Conservation (phyloP, 2,329 filamentous ascomycete species). For the Raffaelea albimanens region DNA sequence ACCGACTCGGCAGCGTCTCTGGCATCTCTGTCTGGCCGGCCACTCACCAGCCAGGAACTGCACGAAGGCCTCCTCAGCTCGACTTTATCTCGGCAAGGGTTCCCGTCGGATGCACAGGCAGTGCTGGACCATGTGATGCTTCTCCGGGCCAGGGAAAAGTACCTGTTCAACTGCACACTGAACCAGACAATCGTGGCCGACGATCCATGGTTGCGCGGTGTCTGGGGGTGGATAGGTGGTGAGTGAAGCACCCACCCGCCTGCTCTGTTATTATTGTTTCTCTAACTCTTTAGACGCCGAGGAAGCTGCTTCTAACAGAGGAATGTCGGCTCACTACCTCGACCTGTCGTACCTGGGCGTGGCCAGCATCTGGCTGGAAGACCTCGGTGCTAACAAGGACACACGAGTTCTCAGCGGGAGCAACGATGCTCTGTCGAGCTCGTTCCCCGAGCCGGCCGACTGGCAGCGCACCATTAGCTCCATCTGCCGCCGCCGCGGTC, state of each 20-base stretch:
- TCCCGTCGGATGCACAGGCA: conserved; percentile 41
- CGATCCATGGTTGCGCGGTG: conserved; percentile 63
- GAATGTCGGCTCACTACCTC: conserved; percentile 59
- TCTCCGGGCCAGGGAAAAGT: conserved; percentile 50
- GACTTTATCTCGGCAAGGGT: conserved; percentile 32
- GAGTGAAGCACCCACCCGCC: conserved; percentile 20
- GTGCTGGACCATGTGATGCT: conserved; percentile 50
- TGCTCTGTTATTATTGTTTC: too few relatives aligned
- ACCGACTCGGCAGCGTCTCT: conserved; percentile 12
- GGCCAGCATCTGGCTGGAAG: conserved; percentile 60
- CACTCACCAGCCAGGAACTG: conserved; percentile 33
- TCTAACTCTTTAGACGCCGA: too few relatives aligned
- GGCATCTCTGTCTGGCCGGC: conserved; percentile 8
- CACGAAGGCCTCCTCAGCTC: conserved; percentile 45
- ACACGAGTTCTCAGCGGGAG: conserved; percentile 9
- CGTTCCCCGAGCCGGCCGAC: conserved; percentile 36
- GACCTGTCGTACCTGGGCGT: conserved; percentile 73
- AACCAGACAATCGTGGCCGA: conserved; percentile 62
- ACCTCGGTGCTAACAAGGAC: conserved; percentile 43
- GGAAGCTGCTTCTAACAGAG: conserved; percentile 52
- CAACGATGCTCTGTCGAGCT: conserved; percentile 34
- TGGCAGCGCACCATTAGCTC: conserved; percentile 55
- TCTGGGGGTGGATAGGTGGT: conserved; percentile 71
- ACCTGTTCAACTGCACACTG: conserved; percentile 52
- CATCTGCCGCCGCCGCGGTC: conserved; percentile 52